A percentile compares a stretch with the other conserved stretches of the same genome.
phyloP scores from a whole-genome alignment of 1,139 yeast species.

The Geotrichum fermentans region DNA sequence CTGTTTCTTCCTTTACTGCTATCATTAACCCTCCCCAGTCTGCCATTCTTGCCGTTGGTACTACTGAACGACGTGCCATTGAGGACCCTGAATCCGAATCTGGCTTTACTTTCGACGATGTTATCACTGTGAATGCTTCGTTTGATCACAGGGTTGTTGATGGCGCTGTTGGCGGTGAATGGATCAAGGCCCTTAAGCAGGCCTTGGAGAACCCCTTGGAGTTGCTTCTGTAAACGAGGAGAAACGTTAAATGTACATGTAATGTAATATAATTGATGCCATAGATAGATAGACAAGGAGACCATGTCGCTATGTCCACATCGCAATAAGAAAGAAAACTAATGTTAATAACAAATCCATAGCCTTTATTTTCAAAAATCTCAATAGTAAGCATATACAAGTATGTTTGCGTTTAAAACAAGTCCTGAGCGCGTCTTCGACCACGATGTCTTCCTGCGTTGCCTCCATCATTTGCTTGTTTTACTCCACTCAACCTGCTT shows the following conservation, averaged over 20 bases:
- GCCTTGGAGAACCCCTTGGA: constrained; percentile 95
- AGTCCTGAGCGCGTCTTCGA: too few species aligned
- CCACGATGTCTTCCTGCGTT: too few species aligned
- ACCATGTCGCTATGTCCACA: neutral
- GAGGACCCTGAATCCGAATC: constrained; percentile 87
- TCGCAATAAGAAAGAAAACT: too few species aligned
- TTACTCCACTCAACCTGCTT: neutral
- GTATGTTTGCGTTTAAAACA: too few species aligned
- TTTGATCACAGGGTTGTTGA: constrained; percentile 97
- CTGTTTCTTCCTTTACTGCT: constrained; percentile 88
- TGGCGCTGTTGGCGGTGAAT: constrained; percentile 98
- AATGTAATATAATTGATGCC: constrained; percentile 1
- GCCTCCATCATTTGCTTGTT: too few species aligned
- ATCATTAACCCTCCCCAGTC: constrained; percentile 97
- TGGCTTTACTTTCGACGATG: constrained; percentile 89
- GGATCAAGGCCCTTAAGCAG: constrained; percentile 85
- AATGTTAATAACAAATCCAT: too few species aligned
- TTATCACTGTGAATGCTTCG: constrained; percentile 88
- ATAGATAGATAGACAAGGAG: neutral
- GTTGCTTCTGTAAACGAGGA: constrained; percentile 57
- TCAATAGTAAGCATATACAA: too few species aligned
- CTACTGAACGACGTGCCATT: constrained; percentile 86
- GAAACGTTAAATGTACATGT: constrained; percentile 7
- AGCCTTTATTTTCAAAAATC: too few species aligned
- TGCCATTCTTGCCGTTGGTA: constrained; percentile 89